Conservation (phyloP, 1,284 basidiomycete species). For the Apiotrichum laibachii region DNA sequence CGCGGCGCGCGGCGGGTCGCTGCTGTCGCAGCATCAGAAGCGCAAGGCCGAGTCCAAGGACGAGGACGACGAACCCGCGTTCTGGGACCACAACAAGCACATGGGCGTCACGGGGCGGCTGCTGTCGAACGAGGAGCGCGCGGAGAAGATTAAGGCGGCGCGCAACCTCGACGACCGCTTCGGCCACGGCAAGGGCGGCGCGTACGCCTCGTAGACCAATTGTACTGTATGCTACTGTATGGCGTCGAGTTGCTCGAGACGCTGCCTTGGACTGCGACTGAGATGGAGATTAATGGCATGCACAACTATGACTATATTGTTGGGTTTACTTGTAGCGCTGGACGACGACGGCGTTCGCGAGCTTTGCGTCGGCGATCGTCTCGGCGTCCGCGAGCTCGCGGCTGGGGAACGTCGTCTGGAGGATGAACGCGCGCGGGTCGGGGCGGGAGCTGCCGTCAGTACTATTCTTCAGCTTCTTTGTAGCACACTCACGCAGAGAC, state of each 20-base stretch:
- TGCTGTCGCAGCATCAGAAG: conserved; percentile 65
- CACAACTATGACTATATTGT: no score
- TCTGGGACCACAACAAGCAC: conserved; percentile 85
- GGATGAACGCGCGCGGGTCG: conserved; percentile 70
- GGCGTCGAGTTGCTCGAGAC: no score
- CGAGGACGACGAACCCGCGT: conserved; percentile 59
- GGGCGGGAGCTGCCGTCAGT: conserved; percentile 63
- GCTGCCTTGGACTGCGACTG: no score
- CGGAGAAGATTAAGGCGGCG: conserved; percentile 73
- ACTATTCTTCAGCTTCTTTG: no score
- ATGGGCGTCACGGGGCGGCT: conserved; percentile 79
- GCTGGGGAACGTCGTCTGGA: conserved; percentile 82
- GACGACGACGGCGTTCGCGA: conserved; percentile 80
- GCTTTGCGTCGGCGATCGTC: conserved; percentile 70
- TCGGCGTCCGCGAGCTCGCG: conserved; percentile 65
- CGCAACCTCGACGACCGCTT: conserved; percentile 75
- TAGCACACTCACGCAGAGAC: conserved; percentile 77
- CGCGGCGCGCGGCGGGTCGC: conserved; percentile 62
- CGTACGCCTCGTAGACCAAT: conserved; percentile 43
- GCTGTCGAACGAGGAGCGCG: conserved; percentile 76
- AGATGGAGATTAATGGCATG: not conserved
- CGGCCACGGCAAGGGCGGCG: conserved; percentile 55
- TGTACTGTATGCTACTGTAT: not conserved
- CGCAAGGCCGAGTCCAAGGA: conserved; percentile 48
- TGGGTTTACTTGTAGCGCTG: conserved; percentile 60